phyloP scores from a whole-genome alignment of 1,284 basidiomycete species.

The Kalmanozyma brasiliensis region DNA sequence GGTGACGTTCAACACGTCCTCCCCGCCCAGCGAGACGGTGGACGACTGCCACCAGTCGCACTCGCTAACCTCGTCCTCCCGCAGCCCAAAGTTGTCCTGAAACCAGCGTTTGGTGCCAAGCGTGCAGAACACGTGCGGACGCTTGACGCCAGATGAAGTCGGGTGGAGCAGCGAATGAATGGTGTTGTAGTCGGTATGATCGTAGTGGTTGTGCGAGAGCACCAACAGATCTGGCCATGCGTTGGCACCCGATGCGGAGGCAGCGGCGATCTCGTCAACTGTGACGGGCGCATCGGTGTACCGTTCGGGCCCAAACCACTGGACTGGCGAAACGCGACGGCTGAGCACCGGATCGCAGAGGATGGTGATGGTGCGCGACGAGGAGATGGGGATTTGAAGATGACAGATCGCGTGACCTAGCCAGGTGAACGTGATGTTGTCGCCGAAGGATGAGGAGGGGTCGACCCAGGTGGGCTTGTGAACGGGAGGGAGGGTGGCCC shows the following conservation, averaged over 20 bases:
- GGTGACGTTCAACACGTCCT: conserved; percentile 34
- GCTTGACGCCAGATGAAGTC: conserved; percentile 11
- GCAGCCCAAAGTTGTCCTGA: conserved; percentile 41
- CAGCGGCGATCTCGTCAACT: conserved; percentile 39
- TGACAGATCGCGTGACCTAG: conserved; percentile 57
- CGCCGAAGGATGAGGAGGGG: background rate
- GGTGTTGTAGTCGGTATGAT: conserved; percentile 56
- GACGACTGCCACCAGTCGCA: conserved; percentile 60
- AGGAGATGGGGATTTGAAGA: conserved; percentile 43
- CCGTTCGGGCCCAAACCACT: conserved; percentile 53
- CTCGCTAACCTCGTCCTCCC: conserved; percentile 44
- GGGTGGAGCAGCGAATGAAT: conserved; percentile 44
- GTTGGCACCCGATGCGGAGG: conserved; percentile 20
- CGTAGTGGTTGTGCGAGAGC: conserved; percentile 60
- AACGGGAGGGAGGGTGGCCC: conserved; percentile 31
- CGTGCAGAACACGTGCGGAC: conserved; percentile 54
- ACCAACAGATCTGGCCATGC: conserved; percentile 55
- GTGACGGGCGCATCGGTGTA: conserved; percentile 53
- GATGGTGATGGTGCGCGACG: conserved; percentile 26
- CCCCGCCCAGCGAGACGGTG: conserved; percentile 17
- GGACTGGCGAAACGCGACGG: conserved; percentile 50
- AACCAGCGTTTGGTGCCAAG: conserved; percentile 53
- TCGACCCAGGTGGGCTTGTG: conserved; percentile 33
- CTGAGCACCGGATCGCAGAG: conserved; percentile 58
- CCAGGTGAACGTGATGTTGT: conserved; percentile 52